Evolutionary conservation across 345 rosid species (phyloP), one percentile per base, ranked within the genome.

Genomic region (Odontarrhena argentea): DNA sequence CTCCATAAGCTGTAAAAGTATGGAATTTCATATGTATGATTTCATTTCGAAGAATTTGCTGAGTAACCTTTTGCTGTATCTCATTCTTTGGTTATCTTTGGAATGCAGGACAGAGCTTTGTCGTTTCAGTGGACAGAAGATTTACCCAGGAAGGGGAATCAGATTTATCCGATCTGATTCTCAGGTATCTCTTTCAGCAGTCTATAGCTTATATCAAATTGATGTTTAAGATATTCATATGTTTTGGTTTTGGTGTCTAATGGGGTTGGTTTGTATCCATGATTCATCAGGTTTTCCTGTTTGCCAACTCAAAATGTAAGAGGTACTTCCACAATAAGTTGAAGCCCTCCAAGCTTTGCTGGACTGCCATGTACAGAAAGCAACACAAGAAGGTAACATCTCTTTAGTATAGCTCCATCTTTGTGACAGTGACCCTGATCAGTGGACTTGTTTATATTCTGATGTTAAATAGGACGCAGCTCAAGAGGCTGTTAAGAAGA

Each of bases 331-430:
- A 91, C 83, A 91, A 88, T 71, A 81, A 89, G 25, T 61, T 88
- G 82, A 93, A 91, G 91, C 97, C 96, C 0, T 93, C 96, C 0
- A 91, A 93, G 86, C 96, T 93, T 68, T 52, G 82, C 8, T 88
- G 96, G 96, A 86, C 96, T 25, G 83, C 89, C 56, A 86, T 86
- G 87, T 88, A 71, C 81, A 75, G 96, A 58, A 88, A 88, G 76
- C 96, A 88, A 51, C 96, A 88, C 59, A 88, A 88, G 76, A 88
- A 88, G 87, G 92, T 86, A 34, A 47, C 5, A 25, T 2, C 59
- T 18, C 6, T 9, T 6, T 41, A 2, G 3, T 34, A 36, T 35
- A 1, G n/a, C 4, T 60, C 9, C 6, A 10, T 14, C 9, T 46
- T 14, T 2, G 9, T 26, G 40, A 9, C 2, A 12, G 5, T 69